Conservation (phyloP, 2,329 filamentous ascomycete species). For the Parasarocladium wereldwijsianum region DNA sequence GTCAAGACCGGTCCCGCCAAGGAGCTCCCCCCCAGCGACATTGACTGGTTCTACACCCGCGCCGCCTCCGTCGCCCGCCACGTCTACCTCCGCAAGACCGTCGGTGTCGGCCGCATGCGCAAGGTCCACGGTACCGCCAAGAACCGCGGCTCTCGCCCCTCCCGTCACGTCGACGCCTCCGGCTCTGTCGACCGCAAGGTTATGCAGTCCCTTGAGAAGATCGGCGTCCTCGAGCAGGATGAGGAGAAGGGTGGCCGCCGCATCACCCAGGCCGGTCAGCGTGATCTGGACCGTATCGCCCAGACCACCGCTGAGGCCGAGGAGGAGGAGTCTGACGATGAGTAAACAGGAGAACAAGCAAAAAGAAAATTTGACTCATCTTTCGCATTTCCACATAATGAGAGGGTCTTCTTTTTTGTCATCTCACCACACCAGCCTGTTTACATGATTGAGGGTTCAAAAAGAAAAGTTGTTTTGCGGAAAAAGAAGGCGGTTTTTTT, state of each 20-base stretch:
- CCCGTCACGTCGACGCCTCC: slow-evolving; percentile 88
- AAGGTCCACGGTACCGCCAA: slow-evolving; percentile 93
- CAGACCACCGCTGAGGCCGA: slow-evolving; percentile 65
- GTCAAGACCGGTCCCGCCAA: slow-evolving; percentile 96
- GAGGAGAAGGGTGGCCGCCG: slow-evolving; percentile 97
- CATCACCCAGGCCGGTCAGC: slow-evolving; percentile 95
- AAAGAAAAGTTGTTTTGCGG: too few species aligned
- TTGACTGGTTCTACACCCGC: slow-evolving; percentile 91
- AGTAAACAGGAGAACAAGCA: too few species aligned
- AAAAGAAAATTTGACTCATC: too few species aligned
- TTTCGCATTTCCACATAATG: too few species aligned
- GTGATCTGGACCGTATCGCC: slow-evolving; percentile 95
- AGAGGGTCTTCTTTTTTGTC: too few species aligned
- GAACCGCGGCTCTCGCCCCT: slow-evolving; percentile 88
- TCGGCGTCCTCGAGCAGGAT: slow-evolving; percentile 92
- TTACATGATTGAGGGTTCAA: too few species aligned
- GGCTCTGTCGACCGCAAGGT: slow-evolving; percentile 96
- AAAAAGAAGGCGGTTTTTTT: too few species aligned
- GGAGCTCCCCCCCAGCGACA: slow-evolving; percentile 94
- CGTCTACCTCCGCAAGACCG: slow-evolving; percentile 98
- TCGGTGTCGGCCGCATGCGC: slow-evolving; percentile 93
- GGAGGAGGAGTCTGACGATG: slow-evolving; percentile 50
- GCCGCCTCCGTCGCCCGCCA: slow-evolving; percentile 92
- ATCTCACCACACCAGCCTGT: too few species aligned
- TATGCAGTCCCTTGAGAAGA: slow-evolving; percentile 97